Base-by-base conservation (phyloP, 2,329 filamentous ascomycete species). In the Geosmithia morbida region DNA sequence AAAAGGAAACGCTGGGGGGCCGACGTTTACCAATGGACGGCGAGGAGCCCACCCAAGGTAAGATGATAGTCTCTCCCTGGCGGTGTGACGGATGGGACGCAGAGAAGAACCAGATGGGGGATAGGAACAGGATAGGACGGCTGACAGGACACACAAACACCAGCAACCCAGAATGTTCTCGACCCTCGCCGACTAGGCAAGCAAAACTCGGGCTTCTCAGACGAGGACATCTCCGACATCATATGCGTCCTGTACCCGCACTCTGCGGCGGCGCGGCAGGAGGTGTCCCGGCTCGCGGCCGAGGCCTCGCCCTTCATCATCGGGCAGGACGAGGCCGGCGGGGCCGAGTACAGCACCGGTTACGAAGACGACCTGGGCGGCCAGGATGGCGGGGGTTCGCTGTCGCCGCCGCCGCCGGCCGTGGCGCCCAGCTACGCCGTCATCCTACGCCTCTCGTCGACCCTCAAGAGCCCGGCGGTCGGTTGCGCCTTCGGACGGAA, bases 401-500 rank as follows among this genome's bases (percentile, higher is more conserved):
- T 54, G 63, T 65, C 18, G 52, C 57, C 13, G 55, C 57, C 47
- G 70, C 71, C 1, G 65, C 69, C 50, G 69, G 71, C 46, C 63
- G 74, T 39, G 70, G 6, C 33, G 33, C 10, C 73, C 40, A 70
- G 71, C 51, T 69, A 81, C 55, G 87, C 89, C 57, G 76, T 97
- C 46, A 87, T 87, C 2, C 69, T 97, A 44, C 77, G 87, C 46
- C 75, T 96, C 52, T 94, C 88, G 1, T 82, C 85, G 6, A 61
- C 68, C 6, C 71, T 87, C 50, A 85, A 84, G 57, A 74, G 85
- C 54, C 78, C 82, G 7, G 58, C 68, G 2, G 66, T 77, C 46
- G 92, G 92, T 39, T 97, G 94, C 64, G 75, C 79, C 42, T 97
- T 98, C 63, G 92, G 92, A 29, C 81, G 92, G 48, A 90, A 92